Evolutionary conservation across 2,329 filamentous ascomycete species (phyloP).

Genomic region (Ophiostoma populinum): DNA sequence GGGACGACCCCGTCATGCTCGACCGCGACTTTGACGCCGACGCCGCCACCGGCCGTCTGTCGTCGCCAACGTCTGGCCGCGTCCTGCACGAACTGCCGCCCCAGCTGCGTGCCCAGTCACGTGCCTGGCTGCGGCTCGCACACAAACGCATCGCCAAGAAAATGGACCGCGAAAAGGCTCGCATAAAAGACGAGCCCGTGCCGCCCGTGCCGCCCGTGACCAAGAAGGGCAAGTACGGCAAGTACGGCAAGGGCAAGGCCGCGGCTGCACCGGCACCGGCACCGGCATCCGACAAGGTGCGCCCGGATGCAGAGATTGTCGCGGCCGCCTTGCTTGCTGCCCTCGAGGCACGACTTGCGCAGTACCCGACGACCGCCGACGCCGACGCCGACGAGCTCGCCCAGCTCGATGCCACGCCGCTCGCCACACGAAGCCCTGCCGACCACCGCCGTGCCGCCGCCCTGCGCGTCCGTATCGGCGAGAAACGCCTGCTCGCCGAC

Average conservation of each 20-base stretch:
- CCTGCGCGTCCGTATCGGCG: no score
- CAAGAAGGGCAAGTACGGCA: slow-evolving; percentile 11
- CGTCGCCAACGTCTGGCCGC: slow-evolving; percentile 10
- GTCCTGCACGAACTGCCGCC: slow-evolving; percentile 26
- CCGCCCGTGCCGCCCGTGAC: slow-evolving; percentile 8
- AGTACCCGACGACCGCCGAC: slow-evolving; percentile 17
- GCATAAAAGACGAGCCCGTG: no score
- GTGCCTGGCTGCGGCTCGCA: slow-evolving; percentile 29
- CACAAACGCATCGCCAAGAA: slow-evolving; percentile 16
- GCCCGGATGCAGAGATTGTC: slow-evolving; percentile 18
- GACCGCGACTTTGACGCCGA: slow-evolving; percentile 37
- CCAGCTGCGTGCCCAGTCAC: slow-evolving; percentile 34
- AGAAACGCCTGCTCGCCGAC: no score
- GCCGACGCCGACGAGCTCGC: slow-evolving; percentile 13
- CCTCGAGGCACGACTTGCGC: slow-evolving; percentile 12
- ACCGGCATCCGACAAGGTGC: background rate
- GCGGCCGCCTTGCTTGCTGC: slow-evolving; percentile 21
- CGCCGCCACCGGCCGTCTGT: slow-evolving; percentile 28
- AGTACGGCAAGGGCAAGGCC: background rate
- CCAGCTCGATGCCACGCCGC: background rate
- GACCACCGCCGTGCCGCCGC: no score
- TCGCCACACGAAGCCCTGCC: no score
- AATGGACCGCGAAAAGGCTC: slow-evolving; percentile 12
- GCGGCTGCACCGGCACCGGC: no score
- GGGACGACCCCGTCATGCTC: slow-evolving; percentile 61